Evolutionary conservation across 495 filamentous ascomycete genomes (phyloP).

Genomic region (Talaromyces adpressus): DNA sequence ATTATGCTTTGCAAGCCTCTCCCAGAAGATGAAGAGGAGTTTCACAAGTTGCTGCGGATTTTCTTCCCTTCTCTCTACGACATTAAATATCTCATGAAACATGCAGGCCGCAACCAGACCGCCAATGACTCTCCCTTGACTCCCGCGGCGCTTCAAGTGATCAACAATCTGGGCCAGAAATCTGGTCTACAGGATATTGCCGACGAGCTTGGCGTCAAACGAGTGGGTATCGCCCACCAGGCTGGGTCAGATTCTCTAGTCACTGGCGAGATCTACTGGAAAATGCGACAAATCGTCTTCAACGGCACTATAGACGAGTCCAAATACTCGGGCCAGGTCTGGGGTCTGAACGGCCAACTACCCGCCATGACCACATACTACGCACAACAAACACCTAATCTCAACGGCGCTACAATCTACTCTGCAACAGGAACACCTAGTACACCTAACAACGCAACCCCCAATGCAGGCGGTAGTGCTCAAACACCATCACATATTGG

Average conservation of each 20-base stretch:
- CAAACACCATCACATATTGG: conserved; percentile 39
- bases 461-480: conserved; percentile 49
- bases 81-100: conserved; percentile 95
- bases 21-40: conserved; percentile 80
- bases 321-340: conserved; percentile 77
- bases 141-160: conserved; percentile 54
- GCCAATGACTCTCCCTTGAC: conserved; percentile 54
- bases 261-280: conserved; percentile 90
- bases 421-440: conserved; percentile 56
- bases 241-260: conserved; percentile 87
- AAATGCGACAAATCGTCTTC: conserved; percentile 77
- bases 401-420: conserved; percentile 53
- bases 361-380: conserved; percentile 38
- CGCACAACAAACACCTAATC: conserved; percentile 42
- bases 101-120: conserved; percentile 59
- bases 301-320: conserved; percentile 66
- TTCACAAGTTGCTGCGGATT: conserved; percentile 72
- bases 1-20: conserved; percentile 73
- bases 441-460: conserved; percentile 56
- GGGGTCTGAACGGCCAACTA: conserved; percentile 69
- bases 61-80: conserved; percentile 94
- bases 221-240: conserved; percentile 79
- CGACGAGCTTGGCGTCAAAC: conserved; percentile 81
- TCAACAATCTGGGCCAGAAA: conserved; percentile 75
- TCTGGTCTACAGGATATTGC: conserved; percentile 88